Evolutionary conservation across 2,329 filamentous ascomycete species (phyloP).

Genomic region (Monosporascus cannonballus): DNA sequence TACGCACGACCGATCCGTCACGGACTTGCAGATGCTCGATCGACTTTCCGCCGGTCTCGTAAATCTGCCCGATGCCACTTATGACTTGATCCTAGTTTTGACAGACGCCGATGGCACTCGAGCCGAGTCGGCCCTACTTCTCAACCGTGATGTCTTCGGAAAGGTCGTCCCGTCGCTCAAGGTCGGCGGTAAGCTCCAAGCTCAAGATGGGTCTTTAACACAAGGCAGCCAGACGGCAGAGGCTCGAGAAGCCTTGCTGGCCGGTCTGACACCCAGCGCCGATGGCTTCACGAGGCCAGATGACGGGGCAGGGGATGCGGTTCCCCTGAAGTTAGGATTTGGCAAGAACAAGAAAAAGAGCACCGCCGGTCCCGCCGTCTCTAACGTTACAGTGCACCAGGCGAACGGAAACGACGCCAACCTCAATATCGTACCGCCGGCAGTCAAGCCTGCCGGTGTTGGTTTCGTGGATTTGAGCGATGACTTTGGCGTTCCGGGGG

Average conservation of each 20-base stretch:
- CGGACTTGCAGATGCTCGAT: conserved; percentile 97
- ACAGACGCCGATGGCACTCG: conserved; percentile 66
- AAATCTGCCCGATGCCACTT: conserved; percentile 66
- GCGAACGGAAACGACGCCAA: conserved; percentile 33
- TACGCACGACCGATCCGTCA: conserved; percentile 65
- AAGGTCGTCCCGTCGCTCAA: conserved; percentile 66
- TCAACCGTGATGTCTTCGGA: conserved; percentile 62
- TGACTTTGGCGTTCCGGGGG: conserved; percentile 52
- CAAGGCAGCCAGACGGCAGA: conserved; percentile 38
- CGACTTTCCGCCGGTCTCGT: conserved; percentile 79
- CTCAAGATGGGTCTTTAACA: conserved; percentile 60
- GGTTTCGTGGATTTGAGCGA: conserved; percentile 64
- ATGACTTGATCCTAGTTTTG: conserved; percentile 80
- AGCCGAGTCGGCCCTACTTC: conserved; percentile 57
- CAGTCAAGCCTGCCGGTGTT: conserved; percentile 48
- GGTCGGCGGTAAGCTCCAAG: conserved; percentile 59
- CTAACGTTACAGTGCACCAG: conserved; percentile 25
- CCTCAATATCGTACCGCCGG: conserved; percentile 27
- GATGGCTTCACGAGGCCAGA: conserved; percentile 71
- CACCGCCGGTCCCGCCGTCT: conserved; percentile 26
- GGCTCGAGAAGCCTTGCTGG: conserved; percentile 74
- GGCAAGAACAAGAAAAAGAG: conserved; percentile 54
- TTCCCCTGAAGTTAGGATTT: conserved; percentile 54
- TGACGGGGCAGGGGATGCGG: conserved; percentile 48
- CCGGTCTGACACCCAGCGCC: conserved; percentile 61